Conservation (phyloP, 2,329 filamentous ascomycete genomes). For the Xylaria digitata region DNA sequence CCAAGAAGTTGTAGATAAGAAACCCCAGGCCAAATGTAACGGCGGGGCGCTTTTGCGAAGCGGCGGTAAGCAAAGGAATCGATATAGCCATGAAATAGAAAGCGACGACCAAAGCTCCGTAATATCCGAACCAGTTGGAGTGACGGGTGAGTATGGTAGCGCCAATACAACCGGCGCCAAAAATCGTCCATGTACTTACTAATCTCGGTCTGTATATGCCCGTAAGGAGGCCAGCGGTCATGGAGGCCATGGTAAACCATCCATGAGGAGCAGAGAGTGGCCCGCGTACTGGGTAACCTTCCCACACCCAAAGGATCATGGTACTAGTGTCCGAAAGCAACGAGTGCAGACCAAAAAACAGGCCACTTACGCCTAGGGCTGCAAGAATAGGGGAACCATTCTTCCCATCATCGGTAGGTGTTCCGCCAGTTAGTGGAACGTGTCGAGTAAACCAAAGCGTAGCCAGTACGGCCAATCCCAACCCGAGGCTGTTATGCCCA, state of each 20-base stretch:
- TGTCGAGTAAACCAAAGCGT: slow-evolving; percentile 79
- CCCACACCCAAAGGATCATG: slow-evolving; percentile 99
- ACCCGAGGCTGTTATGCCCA: slow-evolving; percentile 88
- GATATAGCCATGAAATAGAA: slow-evolving; percentile 85
- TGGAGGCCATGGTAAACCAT: slow-evolving; percentile 84
- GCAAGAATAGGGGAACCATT: slow-evolving; percentile 77
- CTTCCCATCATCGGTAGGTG: slow-evolving; percentile 52
- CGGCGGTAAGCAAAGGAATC: slow-evolving; percentile 78
- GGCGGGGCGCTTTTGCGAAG: slow-evolving; percentile 80
- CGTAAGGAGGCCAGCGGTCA: slow-evolving; percentile 82
- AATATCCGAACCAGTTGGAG: slow-evolving; percentile 89
- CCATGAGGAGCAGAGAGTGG: slow-evolving; percentile 92
- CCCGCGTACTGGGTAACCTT: slow-evolving; percentile 90
- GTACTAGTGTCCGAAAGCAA: slow-evolving; percentile 96
- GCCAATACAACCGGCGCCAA: slow-evolving; percentile 80
- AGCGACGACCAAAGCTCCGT: slow-evolving; percentile 80
- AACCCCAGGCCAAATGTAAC: slow-evolving; percentile 89
- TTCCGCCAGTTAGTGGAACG: slow-evolving; percentile 60
- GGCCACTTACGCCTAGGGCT: slow-evolving; percentile 80
- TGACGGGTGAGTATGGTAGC: slow-evolving; percentile 81
- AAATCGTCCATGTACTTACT: slow-evolving; percentile 82
- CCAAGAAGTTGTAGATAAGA: slow-evolving; percentile 89
- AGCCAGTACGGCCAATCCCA: slow-evolving; percentile 80
- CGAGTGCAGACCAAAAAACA: slow-evolving; percentile 91
- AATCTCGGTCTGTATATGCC: slow-evolving; percentile 80